Base-by-base conservation (phyloP, 192 early-diverging fungal genomes). In the Gaertneriomyces semiglobifer region DNA sequence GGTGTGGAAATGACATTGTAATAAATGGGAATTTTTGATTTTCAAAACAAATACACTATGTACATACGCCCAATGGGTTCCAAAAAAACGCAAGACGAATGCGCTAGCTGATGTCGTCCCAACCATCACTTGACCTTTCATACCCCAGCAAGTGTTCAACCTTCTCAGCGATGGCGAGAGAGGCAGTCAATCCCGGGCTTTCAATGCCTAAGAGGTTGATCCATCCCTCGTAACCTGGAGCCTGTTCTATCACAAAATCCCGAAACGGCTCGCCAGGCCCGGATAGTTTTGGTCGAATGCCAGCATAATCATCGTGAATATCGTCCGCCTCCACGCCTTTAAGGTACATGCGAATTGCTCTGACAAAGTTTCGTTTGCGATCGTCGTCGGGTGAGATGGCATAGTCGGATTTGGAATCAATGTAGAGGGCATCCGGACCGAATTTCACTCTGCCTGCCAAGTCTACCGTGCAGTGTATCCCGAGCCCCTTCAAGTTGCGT, bases 171-270 rank as follows among this genome's bases (percentile, higher is more conserved):
- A 95, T 92, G 1, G 92, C 92, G 48, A 93, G 76, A 3, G 88
- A 88, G 14, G 86, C 81, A 2, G 93, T 95, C 57, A 95, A 61
- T 0, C 93, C 93, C 3, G 93, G 93, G 58, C 89, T 91, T 62
- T 95, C 93, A 39, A 95, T 92, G 40, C 93, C 93, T 3, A 87
- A 62, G 10, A 93, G 74, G 48, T 92, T 90, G 48, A 90, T 82
- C 74, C 91, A 89, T 0, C 86, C 84, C 0, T 74, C 62, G 39
- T 83, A 71, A 0, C 77, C 83, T 20, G 87, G 78, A 11, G 60
- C 33, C 5, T 14, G 5, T 12, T 84, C 71, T 43, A 95, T 85
- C 6, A 86, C 69, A 79, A 93, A 95, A 63, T 95, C 93, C 53
- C 77, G 76, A 63, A 91, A 90, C 4, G 79, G 71, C 40, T 84